These are phyloP conservation scores for Acanthamoeba sp. DNA, from an alignment of 208 protist genomes.

Conservation along the genomic window DNA sequence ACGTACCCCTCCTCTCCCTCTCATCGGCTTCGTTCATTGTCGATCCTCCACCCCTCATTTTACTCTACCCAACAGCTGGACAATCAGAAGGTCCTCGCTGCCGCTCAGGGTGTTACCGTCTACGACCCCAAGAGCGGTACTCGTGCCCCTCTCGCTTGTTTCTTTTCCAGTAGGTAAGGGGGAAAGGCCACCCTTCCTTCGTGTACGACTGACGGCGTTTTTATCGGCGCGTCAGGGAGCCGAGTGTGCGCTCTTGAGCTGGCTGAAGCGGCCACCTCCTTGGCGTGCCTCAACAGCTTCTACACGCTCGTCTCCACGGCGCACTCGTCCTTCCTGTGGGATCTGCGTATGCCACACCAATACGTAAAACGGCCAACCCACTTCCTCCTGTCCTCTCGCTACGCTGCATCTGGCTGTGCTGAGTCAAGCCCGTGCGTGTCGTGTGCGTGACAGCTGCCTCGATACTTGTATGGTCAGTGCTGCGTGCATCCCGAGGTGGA, in stretches of 20 bases:
- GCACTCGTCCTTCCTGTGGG: background rate
- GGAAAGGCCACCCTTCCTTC: no score
- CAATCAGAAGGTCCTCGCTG: background rate
- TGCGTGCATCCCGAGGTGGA: background rate
- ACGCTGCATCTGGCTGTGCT: background rate
- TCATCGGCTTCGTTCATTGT: no score
- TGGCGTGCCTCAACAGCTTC: conserved; percentile 13
- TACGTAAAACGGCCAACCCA: background rate
- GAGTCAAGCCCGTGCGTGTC: background rate
- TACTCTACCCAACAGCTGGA: background rate
- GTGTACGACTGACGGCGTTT: no score
- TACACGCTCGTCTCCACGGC: background rate
- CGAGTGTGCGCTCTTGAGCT: background rate
- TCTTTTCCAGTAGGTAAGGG: no score
- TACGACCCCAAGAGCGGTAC: conserved; percentile 30
- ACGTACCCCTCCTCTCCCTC: background rate
- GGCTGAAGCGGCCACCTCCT: background rate
- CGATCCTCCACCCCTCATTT: no score
- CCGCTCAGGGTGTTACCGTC: background rate
- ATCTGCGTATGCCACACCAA: background rate
- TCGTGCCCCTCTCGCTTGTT: background rate
- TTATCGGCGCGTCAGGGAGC: no score
- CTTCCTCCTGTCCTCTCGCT: background rate
- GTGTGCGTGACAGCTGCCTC: background rate
- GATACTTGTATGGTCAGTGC: background rate